Evolutionary conservation across 1,284 basidiomycete species (phyloP).

Genomic region (Cryptococcus sp.): DNA sequence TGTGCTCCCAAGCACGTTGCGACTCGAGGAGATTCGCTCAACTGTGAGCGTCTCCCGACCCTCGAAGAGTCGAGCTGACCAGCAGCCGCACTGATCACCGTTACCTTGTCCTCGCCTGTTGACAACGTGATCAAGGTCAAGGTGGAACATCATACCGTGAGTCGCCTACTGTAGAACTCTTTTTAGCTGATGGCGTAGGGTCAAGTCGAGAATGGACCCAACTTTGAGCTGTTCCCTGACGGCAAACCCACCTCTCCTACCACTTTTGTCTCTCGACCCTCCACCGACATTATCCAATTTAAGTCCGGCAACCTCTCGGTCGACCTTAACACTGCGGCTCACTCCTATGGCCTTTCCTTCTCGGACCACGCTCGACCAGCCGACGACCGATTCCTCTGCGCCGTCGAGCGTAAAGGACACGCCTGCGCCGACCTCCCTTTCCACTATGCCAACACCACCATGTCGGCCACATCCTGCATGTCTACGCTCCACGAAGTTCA

Average conservation of each 20-base stretch:
- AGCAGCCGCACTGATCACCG: slow-evolving; percentile 54
- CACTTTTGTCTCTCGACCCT: slow-evolving; percentile 47
- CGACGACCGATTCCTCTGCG: slow-evolving; percentile 33
- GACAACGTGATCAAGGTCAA: slow-evolving; percentile 55
- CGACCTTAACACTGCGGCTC: slow-evolving; percentile 25
- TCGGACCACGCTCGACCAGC: slow-evolving; percentile 7
- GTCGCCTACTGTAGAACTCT: background rate
- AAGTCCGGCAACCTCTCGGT: slow-evolving; percentile 31
- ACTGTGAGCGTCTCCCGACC: slow-evolving; percentile 34
- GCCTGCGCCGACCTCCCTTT: slow-evolving; percentile 61
- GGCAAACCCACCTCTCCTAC: slow-evolving; percentile 51
- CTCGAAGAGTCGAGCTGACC: background rate
- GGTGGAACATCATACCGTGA: slow-evolving; percentile 2
- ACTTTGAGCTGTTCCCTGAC: slow-evolving; percentile 62
- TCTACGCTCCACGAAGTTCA: slow-evolving; percentile 49
- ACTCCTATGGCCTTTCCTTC: slow-evolving; percentile 51
- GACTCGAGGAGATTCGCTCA: slow-evolving; percentile 63
- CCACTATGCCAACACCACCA: slow-evolving; percentile 57
- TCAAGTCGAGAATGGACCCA: slow-evolving; percentile 48
- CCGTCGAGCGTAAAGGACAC: slow-evolving; percentile 55
- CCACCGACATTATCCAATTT: slow-evolving; percentile 43
- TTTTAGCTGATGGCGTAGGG: slow-evolving; percentile 24
- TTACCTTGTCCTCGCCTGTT: slow-evolving; percentile 60
- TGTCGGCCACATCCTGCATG: slow-evolving; percentile 59
- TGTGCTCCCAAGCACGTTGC: slow-evolving; percentile 62